Base-by-base conservation (phyloP, 2,329 filamentous ascomycete species). In the Simplicillium sp. region DNA sequence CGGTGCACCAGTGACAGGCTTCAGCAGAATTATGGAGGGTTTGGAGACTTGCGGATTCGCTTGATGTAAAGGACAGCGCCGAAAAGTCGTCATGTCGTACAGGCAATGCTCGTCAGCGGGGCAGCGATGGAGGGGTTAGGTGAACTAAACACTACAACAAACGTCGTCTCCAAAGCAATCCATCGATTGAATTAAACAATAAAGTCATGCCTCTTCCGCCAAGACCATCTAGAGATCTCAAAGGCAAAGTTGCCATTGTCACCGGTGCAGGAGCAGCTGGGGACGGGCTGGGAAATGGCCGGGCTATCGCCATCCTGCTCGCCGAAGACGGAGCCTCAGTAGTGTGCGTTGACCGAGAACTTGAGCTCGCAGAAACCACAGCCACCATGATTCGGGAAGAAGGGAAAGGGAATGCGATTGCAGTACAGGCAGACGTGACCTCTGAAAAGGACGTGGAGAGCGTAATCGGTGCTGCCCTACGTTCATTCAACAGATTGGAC, bases 201-300 rank as follows among this genome's bases (percentile, higher is more conserved):
- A 20, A 38, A 38, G 25, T 13, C 28, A 29, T 29, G 37, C 37
- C 37, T 29, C 18, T 38, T 38, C 15, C 37, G 18, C 20, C 20
- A 25, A 25, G 20, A 25, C 20, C 20, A 6, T 25, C 20, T 6
- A 25, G 20, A 25, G 20, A 25, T 9, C 20, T 25, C 20, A 39
- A 37, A 11, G 55, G 52, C 20, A 64, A 66, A 44, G 65, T 70
- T 13, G 70, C 72, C 35, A 74, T 80, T 39, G 68, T 80, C 20
- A 77, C 75, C 0, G 75, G 75, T 11, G 42, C 42, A 14, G 42
- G 42, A 25, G 42, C 42, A 4, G 32, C 36, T 2, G 71, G 67
- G 25, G 68, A 75, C 33, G 76, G 74, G 1, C 74, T 81, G 35
- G 77, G 77, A 4, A 82, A 81, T 47, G 77, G 75, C 0, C 67